Percentiles rank a stretch among this genome's conserved stretches.
phyloP scores from a whole-genome alignment of 1,284 basidiomycete genomes.

The Ustilago bromivora region DNA sequence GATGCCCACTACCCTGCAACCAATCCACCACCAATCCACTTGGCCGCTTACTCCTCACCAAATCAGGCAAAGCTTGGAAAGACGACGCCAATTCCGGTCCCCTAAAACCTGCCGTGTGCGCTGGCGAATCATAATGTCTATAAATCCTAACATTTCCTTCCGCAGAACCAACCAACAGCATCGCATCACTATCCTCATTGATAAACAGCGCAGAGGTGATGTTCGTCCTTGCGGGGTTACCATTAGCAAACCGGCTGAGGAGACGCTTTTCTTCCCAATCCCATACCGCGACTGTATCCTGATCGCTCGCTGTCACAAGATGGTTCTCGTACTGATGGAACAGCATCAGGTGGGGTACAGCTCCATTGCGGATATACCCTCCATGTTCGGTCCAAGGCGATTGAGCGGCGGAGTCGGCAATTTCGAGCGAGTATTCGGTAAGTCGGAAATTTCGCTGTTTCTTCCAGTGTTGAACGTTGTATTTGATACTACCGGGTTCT shows the following conservation, averaged over 20 bases:
- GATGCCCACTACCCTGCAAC: conserved; percentile 87
- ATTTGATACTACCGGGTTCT: conserved; percentile 91
- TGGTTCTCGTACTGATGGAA: conserved; percentile 95
- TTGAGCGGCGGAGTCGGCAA: conserved; percentile 80
- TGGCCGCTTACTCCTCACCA: conserved; percentile 78
- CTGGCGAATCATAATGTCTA: conserved; percentile 78
- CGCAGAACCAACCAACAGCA: conserved; percentile 86
- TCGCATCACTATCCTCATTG: conserved; percentile 93
- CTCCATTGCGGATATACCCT: conserved; percentile 77
- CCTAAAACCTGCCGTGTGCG: conserved; percentile 49
- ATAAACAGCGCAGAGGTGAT: conserved; percentile 93
- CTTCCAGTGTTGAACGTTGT: conserved; percentile 96
- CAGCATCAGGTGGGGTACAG: conserved; percentile 73
- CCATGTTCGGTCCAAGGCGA: conserved; percentile 82
- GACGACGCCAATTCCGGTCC: conserved; percentile 86
- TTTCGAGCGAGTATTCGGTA: conserved; percentile 76
- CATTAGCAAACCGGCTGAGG: conserved; percentile 87
- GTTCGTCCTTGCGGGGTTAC: conserved; percentile 82
- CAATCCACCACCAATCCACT: conserved; percentile 90
- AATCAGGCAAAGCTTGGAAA: conserved; percentile 88
- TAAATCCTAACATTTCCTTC: conserved; percentile 93
- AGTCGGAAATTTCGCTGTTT: conserved; percentile 89
- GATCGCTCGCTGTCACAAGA: conserved; percentile 85
- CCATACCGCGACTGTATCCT: conserved; percentile 91
- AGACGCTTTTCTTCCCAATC: conserved; percentile 88